These are phyloP conservation scores for Gossypium laxum DNA, from an alignment of 441 rosid genomes.

Conservation along the genomic window DNA sequence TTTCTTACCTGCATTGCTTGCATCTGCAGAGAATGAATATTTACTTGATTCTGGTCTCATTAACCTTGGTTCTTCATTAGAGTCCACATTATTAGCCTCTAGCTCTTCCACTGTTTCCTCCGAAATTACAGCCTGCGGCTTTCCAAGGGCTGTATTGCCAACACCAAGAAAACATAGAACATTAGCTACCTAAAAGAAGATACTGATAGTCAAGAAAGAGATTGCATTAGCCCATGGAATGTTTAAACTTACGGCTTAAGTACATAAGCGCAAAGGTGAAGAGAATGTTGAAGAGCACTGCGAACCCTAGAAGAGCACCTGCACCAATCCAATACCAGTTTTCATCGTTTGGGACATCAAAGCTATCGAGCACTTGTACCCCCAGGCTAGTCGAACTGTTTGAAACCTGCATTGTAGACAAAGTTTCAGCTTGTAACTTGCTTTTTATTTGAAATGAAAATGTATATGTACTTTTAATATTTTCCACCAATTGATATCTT, in stretches of 20 bases:
- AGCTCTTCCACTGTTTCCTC: constrained; percentile 43
- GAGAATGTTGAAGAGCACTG: constrained; percentile 49
- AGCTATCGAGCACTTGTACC: constrained; percentile 38
- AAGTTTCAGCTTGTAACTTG: not conserved
- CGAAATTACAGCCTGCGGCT: constrained; percentile 56
- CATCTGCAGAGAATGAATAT: constrained; percentile 25
- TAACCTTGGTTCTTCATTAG: constrained; percentile 25
- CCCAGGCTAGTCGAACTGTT: constrained; percentile 41
- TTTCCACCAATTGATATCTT: not conserved
- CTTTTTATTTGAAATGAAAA: not conserved
- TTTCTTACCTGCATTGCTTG: constrained; percentile 39
- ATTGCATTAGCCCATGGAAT: not conserved
- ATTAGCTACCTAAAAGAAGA: constrained; percentile 8
- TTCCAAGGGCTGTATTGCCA: constrained; percentile 47
- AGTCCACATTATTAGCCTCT: constrained; percentile 22
- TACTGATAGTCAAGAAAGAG: not conserved
- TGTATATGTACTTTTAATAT: not conserved
- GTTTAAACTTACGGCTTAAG: constrained; percentile 53
- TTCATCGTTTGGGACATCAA: constrained; percentile 32
- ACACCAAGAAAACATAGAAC: not conserved
- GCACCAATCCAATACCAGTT: constrained; percentile 85
- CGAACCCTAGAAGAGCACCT: constrained; percentile 51
- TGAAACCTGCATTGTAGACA: constrained; percentile 33
- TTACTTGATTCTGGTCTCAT: constrained; percentile 23
- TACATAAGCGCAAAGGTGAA: constrained; percentile 57